Percentiles rank a stretch among this genome's conserved stretches.
Evolutionary conservation across 257 asterid genomes (phyloP).

Genomic region (Solanum etuberosum): DNA sequence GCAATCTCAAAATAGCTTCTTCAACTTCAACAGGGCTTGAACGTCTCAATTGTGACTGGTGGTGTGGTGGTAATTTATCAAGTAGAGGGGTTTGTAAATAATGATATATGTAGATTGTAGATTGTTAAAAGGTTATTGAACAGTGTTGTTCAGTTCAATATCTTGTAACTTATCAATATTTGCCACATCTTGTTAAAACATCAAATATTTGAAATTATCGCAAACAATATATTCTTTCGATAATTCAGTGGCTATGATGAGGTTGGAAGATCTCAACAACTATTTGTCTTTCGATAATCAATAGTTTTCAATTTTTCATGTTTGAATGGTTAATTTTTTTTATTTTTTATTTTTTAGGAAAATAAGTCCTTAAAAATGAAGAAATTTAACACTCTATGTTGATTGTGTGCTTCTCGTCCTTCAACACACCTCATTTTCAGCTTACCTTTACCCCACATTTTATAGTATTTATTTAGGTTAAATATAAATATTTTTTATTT

Average conservation of each 20-base stretch:
- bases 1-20: constrained; percentile 27
- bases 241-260: not conserved
- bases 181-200: not conserved
- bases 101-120: not conserved
- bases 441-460: too few relatives aligned
- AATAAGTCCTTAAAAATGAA: not conserved
- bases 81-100: not conserved
- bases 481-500: too few relatives aligned
- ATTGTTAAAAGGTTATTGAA: not conserved
- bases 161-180: not conserved
- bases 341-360: too few relatives aligned
- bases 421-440: rapidly evolving
- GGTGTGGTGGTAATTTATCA: not conserved
- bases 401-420: too few relatives aligned
- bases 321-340: not conserved
- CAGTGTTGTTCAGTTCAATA: not conserved
- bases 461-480: too few relatives aligned
- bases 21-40: constrained; percentile 34
- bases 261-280: not conserved
- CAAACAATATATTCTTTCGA: not conserved
- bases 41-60: not conserved
- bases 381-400: not conserved
- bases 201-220: not conserved
- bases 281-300: not conserved
- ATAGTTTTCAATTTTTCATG: not conserved